These are phyloP conservation scores for Vitis cinerea DNA, from an alignment of 164 flowering plant species.

Conservation along the genomic window DNA sequence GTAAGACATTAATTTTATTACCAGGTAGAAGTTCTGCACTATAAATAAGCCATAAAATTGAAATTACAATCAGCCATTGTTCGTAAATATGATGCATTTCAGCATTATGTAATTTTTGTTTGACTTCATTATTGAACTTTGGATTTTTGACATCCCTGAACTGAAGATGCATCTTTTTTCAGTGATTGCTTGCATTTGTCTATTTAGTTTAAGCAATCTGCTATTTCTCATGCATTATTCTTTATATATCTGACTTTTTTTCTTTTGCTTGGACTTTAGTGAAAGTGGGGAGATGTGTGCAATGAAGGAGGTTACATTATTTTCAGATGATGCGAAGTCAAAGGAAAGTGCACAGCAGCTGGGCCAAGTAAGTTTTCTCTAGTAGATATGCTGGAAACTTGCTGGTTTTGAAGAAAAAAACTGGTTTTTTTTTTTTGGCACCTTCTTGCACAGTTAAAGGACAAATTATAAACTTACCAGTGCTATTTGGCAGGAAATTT, in stretches of 20 bases:
- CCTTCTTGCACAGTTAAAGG: background rate
- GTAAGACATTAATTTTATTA: no score
- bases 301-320: constrained; percentile 55
- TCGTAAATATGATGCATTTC: no score
- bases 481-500: background rate
- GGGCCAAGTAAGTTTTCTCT: constrained; percentile 31
- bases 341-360: constrained; percentile 50
- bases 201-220: no score
- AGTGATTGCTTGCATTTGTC: no score
- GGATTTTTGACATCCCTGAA: no score
- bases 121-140: no score
- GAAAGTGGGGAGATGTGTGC: constrained; percentile 67
- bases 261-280: constrained; percentile 18
- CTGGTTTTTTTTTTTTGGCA: background rate
- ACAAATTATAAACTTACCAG: background rate
- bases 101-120: no score
- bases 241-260: constrained; percentile 2
- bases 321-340: constrained; percentile 47
- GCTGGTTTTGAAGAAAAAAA: background rate
- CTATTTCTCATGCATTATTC: no score
- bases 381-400: background rate
- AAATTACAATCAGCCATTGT: no score
- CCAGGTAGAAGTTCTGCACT: no score
- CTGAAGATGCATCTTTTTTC: no score
- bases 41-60: no score